phyloP scores from a whole-genome alignment of 2,329 filamentous ascomycete genomes.

The Apiospora aurea region DNA sequence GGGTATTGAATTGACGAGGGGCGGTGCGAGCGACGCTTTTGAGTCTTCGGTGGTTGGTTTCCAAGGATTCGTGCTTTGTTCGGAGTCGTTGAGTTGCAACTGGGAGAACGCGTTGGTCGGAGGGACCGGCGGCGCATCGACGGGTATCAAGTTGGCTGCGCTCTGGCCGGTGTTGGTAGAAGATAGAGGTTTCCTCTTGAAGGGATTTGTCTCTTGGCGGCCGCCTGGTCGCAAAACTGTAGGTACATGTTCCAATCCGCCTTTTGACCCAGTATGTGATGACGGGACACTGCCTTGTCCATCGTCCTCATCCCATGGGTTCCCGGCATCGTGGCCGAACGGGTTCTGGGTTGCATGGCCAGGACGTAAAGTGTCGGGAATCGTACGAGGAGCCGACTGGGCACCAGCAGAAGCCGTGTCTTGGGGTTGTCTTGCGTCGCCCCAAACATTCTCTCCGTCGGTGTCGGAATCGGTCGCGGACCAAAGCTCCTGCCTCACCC shows the following conservation, averaged over 20 bases:
- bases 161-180: constrained; percentile 25
- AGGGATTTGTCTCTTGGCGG: constrained; percentile 59
- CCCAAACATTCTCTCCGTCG: constrained; percentile 42
- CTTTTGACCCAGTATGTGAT: constrained; percentile 27
- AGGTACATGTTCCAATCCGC: constrained; percentile 39
- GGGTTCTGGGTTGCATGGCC: constrained; percentile 36
- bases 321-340: constrained; percentile 43
- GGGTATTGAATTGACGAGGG: constrained; percentile 36
- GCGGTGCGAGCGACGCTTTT: constrained; percentile 37
- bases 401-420: constrained; percentile 26
- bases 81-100: constrained; percentile 49
- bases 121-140: constrained; percentile 34
- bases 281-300: constrained; percentile 21
- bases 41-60: constrained; percentile 45
- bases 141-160: constrained; percentile 31
- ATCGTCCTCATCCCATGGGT: constrained; percentile 44
- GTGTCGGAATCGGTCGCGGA: constrained; percentile 43
- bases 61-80: constrained; percentile 53
- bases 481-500: constrained; percentile 42
- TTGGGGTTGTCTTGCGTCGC: constrained; percentile 29
- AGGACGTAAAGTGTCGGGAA: constrained; percentile 45
- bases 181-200: constrained; percentile 54
- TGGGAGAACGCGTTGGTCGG: constrained; percentile 50
- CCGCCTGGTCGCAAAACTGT: constrained; percentile 42
- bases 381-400: constrained; percentile 30